Evolutionary conservation across 768 basidiomycete genomes (phyloP), one percentile per base, ranked within the genome.

Genomic region (Pleurotus djamor): DNA sequence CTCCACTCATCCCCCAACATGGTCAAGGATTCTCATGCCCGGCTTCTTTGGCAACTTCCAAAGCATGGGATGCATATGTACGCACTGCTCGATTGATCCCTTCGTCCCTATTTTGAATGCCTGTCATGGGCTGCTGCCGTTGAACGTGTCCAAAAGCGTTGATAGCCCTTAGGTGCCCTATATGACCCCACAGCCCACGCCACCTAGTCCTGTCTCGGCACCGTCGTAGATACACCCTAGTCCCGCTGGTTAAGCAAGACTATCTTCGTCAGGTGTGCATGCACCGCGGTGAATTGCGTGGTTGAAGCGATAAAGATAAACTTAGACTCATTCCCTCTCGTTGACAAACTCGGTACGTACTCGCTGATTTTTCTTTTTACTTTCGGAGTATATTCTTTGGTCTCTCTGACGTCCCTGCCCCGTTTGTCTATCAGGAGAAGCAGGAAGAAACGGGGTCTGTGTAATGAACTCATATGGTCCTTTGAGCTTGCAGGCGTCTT

Each of bases 141-240:
- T 56, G 38, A 36, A 51, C n/a, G 38, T 56, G 54, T 9, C 32
- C 38, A 45, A 43, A 43, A 45, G 37, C 54, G 21, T 28, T 28
- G 21, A 28, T 28, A 28, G 21, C 21, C 21, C 21, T 28, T 28
- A 28, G 21, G 21, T 28, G 21, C 54, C 54, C 28, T 44, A 17
- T 14, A 56, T 56, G 21, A 38, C 38, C 28, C 35, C 12, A 14
- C 16, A 37, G 54, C 28, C 44, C 54, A 56, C 41, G 32, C 14
- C 35, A 56, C 10, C 37, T 16, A 47, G 45, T 34, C 13, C 44
- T 41, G 13, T 32, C n/a, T 41, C 41, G 37, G 37, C 54, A 56
- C 41, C 54, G 54, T 41, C 54, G 54, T 56, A 56, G 54, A 56
- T 56, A 56, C 54, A 56, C 54, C 54, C 54, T 56, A 56, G 28